Percentiles rank a stretch among this genome's conserved stretches.
Evolutionary conservation across 2,329 filamentous ascomycete species (phyloP).

Genomic region (Penicillium olsonii): DNA sequence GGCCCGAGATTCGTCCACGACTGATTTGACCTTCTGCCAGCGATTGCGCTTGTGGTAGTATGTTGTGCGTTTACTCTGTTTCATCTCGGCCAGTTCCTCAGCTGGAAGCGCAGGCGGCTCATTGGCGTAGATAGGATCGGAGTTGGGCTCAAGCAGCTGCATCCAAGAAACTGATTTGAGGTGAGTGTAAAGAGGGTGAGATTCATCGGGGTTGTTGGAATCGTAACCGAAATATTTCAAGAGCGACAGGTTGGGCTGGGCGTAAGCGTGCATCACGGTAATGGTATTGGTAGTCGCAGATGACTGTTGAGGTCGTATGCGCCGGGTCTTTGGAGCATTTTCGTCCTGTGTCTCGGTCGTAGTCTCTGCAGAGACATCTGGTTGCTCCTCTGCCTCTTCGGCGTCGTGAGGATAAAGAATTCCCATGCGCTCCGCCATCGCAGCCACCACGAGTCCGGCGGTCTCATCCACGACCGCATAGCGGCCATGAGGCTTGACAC

Average conservation of each 20-base stretch:
- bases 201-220: constrained; percentile 60
- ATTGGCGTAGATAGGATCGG: constrained; percentile 71
- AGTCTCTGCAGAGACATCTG: not conserved
- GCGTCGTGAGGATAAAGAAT: constrained; percentile 62
- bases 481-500: constrained; percentile 54
- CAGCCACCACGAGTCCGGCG: constrained; percentile 76
- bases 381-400: constrained; percentile 18
- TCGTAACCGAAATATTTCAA: constrained; percentile 91
- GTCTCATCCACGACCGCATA: constrained; percentile 89
- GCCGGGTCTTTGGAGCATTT: constrained; percentile 26
- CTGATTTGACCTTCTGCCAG: constrained; percentile 70
- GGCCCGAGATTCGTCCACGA: constrained; percentile 72
- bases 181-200: constrained; percentile 78
- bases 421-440: constrained; percentile 86
- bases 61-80: constrained; percentile 76
- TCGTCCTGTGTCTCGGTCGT: constrained; percentile 12
- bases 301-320: constrained; percentile 32
- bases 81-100: constrained; percentile 68
- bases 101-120: constrained; percentile 62
- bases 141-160: constrained; percentile 75
- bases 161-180: constrained; percentile 88
- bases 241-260: constrained; percentile 85
- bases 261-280: constrained; percentile 57
- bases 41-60: constrained; percentile 88
- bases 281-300: constrained; percentile 61